Base-by-base conservation (phyloP, 2,329 filamentous ascomycete species). In the Beauveria asiatica region DNA sequence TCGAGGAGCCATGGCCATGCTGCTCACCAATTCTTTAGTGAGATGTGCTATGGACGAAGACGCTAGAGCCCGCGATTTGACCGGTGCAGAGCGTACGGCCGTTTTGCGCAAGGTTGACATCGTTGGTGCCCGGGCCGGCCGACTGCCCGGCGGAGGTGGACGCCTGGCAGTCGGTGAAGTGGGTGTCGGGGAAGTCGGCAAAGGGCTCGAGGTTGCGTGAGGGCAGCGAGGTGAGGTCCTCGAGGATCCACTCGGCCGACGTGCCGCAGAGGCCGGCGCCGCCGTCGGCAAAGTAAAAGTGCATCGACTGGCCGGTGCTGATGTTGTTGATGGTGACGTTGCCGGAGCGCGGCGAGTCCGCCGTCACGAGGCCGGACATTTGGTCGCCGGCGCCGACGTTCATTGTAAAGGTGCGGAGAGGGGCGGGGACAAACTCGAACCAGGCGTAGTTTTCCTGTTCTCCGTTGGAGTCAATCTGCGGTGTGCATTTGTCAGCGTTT, bases 201-300 rank as follows among this genome's bases (percentile, higher is more conserved):
- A 59, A 53, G n/a, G 57, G 57, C 19, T 45, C 33, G 13, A 45
- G 41, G 48, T 46, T 46, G 39, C 25, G 2, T 25, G 56, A 45
- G 48, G 46, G 37, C 10, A 44, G n/a, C 25, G 5, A 7, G 25
- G 48, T 52, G n/a, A 59, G 25, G 41, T 52, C 57, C 41, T 52
- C 48, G 48, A 59, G 39, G 39, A 52, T 59, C 57, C 57, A 59
- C 49, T 59, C 48, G 41, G 48, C 57, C n/a, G 57, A 59, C 23
- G 48, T 4, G 48, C 57, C 57, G 57, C 48, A 53, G 48, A 59
- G 57, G 39, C 8, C 39, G 49, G 25, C 57, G 25, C 23, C 23
- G 19, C 39, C 48, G n/a, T 46, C 3, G 25, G 48, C 16, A 19
- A 59, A 52, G 37, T 52, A 25, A 19, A 23, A 45, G 27, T 52